Conservation (phyloP, 2,329 filamentous ascomycete genomes). For the Pseudogymnoascus sp. region DNA sequence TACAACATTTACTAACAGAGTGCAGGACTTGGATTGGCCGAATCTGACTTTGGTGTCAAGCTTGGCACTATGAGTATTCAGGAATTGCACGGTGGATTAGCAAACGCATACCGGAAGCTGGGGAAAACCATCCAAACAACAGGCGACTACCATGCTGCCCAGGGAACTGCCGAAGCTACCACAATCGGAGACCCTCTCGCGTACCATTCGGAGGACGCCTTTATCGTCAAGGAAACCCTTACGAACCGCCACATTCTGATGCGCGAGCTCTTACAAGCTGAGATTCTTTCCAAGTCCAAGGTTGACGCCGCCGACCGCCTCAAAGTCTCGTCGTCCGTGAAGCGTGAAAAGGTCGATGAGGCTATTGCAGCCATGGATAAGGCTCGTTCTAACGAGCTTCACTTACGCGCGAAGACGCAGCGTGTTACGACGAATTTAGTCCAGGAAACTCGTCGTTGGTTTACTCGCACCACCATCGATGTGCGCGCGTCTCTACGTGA, state of each 20-base stretch:
- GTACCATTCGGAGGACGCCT: constrained; percentile 91
- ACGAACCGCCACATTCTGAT: constrained; percentile 96
- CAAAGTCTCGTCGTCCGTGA: constrained; percentile 77
- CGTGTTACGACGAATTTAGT: constrained; percentile 84
- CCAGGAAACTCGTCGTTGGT: constrained; percentile 85
- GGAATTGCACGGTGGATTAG: constrained; percentile 80
- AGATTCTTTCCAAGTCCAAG: constrained; percentile 75
- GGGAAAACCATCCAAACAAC: constrained; percentile 89
- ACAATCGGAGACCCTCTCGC: constrained; percentile 88
- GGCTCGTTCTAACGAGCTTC: constrained; percentile 70
- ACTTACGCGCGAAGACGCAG: constrained; percentile 76
- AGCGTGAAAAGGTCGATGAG: constrained; percentile 93
- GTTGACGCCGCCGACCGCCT: constrained; percentile 80
- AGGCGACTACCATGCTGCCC: constrained; percentile 90
- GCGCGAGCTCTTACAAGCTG: constrained; percentile 84
- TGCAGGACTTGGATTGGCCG: constrained; percentile 79
- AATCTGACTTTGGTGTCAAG: constrained; percentile 90
- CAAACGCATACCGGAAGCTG: constrained; percentile 87
- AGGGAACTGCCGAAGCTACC: constrained; percentile 92
- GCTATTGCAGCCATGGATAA: constrained; percentile 88
- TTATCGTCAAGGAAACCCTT: constrained; percentile 95
- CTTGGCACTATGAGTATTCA: constrained; percentile 79
- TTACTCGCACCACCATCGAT: constrained; percentile 75
- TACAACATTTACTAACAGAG: constrained; percentile 25
- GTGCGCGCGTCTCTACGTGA: constrained; percentile 77